phyloP scores from a whole-genome alignment of 2,329 filamentous ascomycete species.

The Colletotrichum sp. region DNA sequence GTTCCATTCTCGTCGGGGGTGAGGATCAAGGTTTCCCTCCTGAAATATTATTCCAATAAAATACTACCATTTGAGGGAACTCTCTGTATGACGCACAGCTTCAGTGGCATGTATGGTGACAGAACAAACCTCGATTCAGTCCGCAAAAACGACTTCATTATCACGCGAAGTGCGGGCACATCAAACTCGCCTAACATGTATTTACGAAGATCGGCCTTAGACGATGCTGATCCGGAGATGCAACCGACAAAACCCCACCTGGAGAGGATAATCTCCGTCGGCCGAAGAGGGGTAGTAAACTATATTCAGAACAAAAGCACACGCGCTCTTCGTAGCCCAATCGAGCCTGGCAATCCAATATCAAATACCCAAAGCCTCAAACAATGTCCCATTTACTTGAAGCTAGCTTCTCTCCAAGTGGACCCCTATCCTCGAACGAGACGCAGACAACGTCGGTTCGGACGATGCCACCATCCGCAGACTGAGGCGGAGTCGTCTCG shows the following conservation, averaged over 20 bases:
- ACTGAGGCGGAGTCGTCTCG: not conserved
- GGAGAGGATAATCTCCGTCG: not conserved
- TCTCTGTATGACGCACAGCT: not conserved
- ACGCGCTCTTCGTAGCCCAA: not conserved
- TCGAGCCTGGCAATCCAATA: not conserved
- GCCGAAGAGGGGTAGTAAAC: not conserved
- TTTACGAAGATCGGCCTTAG: not conserved
- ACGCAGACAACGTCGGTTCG: conserved; percentile 16
- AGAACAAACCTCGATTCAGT: not conserved
- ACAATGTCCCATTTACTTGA: not conserved
- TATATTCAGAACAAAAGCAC: not conserved
- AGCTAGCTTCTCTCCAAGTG: not conserved
- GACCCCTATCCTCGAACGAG: not conserved
- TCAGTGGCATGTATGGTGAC: too few relatives aligned
- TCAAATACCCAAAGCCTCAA: not conserved
- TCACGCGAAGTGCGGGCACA: not conserved
- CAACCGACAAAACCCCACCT: not conserved
- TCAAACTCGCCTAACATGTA: not conserved
- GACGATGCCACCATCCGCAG: not conserved
- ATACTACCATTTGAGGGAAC: not conserved
- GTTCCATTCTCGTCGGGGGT: not conserved
- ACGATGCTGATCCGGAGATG: not conserved
- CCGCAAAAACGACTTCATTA: not conserved
- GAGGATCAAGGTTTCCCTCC: not conserved
- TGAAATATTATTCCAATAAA: not conserved